Percentiles rank a stretch among this genome's conserved stretches.
These are phyloP conservation scores for Phytopythium sindhum DNA, from an alignment of 352 stramenopile genomes.

Conservation along the genomic window DNA sequence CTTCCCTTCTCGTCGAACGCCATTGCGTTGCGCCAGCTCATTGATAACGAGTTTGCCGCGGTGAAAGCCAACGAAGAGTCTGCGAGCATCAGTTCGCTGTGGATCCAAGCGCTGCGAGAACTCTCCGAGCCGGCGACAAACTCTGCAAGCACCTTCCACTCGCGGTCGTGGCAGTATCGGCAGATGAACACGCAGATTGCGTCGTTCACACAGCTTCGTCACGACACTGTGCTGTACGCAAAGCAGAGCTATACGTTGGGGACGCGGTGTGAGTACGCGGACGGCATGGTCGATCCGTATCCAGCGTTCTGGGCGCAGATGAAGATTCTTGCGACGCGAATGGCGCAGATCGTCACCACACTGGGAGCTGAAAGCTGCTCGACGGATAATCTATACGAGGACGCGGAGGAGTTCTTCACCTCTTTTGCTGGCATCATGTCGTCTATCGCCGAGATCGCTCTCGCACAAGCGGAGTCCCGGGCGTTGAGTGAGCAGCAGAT, in stretches of 20 bases:
- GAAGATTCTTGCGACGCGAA: slow-evolving; percentile 6
- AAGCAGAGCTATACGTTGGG: slow-evolving; percentile 19
- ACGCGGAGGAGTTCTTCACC: neutral
- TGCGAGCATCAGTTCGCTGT: slow-evolving; percentile 13
- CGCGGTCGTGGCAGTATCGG: slow-evolving; percentile 10
- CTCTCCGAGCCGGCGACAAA: slow-evolving; percentile 17
- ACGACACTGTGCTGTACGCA: slow-evolving; percentile 21
- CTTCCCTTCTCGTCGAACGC: slow-evolving; percentile 20
- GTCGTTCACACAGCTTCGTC: slow-evolving; percentile 19
- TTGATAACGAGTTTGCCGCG: slow-evolving; percentile 16
- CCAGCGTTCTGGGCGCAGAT: slow-evolving; percentile 17
- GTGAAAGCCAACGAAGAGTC: neutral
- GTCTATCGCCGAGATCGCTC: slow-evolving; percentile 11
- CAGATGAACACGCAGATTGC: slow-evolving; percentile 23
- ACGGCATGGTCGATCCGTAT: slow-evolving; percentile 21
- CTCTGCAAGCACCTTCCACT: slow-evolving; percentile 7
- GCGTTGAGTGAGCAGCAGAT: slow-evolving; percentile 10
- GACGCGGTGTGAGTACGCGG: slow-evolving; percentile 16
- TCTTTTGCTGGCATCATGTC: slow-evolving; percentile 14
- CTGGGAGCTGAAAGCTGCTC: neutral
- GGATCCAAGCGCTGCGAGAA: slow-evolving; percentile 14
- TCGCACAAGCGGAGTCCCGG: slow-evolving; percentile 4
- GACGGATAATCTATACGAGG: neutral
- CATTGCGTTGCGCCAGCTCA: slow-evolving; percentile 13
- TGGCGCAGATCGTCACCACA: slow-evolving; percentile 8